These are phyloP conservation scores for Metarhizium humberi DNA, from an alignment of 2,329 filamentous ascomycete species.

Conservation along the genomic window DNA sequence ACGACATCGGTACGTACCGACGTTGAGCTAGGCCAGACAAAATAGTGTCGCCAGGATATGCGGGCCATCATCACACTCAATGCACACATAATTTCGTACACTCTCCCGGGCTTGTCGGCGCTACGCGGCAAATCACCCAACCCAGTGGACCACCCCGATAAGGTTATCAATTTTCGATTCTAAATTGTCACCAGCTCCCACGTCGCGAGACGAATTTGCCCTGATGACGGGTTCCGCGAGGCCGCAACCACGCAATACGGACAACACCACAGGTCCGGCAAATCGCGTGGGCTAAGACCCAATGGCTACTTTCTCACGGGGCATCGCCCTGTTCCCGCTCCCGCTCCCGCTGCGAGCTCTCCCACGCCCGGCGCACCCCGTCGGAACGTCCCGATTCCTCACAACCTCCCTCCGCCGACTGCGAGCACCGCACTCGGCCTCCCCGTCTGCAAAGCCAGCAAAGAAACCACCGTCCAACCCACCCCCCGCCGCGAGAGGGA, in stretches of 20 bases:
- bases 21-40: not conserved
- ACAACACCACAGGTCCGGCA: not conserved
- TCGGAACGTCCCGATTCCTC: conserved; percentile 17
- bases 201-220: not conserved
- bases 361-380: conserved; percentile 11
- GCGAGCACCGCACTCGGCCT: conserved; percentile 9
- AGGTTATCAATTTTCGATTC: no score
- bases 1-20: conserved; percentile 5
- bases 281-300: not conserved
- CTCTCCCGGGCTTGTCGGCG: not conserved
- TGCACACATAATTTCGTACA: not conserved
- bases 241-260: not conserved
- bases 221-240: not conserved
- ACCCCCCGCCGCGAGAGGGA: conserved; percentile 5
- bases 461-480: conserved; percentile 8
- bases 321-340: conserved; percentile 18
- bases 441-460: conserved; percentile 8
- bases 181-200: not conserved
- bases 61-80: no score
- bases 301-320: conserved; percentile 24
- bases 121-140: not conserved
- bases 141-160: not conserved
- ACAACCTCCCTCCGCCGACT: conserved; percentile 17
- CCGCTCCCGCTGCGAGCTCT: conserved; percentile 14
- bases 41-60: not conserved